A percentile compares a stretch with the other conserved stretches of the same genome.
phyloP scores from a whole-genome alignment of 2,329 filamentous ascomycete species.

The Fusarium fracticaudum region DNA sequence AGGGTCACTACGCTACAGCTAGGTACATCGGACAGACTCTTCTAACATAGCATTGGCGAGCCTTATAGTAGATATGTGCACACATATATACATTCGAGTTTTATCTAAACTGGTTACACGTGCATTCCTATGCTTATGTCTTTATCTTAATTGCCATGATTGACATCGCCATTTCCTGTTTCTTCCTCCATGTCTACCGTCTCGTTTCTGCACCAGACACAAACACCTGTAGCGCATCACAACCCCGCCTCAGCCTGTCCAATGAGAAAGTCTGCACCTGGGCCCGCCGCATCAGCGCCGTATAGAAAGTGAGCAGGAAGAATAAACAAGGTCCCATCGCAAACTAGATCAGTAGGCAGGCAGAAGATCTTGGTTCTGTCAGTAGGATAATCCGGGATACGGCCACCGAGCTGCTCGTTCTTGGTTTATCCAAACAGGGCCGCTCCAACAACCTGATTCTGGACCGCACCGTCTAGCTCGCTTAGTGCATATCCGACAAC shows the following conservation, averaged over 20 bases:
- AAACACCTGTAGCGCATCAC: accelerated
- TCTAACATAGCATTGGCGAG: background rate
- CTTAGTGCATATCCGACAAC: background rate
- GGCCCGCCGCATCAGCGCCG: background rate
- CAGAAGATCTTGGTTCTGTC: slow-evolving; percentile 3
- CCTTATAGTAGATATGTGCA: no score
- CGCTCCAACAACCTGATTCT: background rate
- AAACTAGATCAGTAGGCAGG: background rate
- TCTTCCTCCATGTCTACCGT: accelerated
- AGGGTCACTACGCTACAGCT: background rate
- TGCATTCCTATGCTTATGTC: no score
- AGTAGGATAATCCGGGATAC: background rate
- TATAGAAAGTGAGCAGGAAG: background rate
- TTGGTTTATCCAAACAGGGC: slow-evolving; percentile 2
- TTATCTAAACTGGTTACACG: no score
- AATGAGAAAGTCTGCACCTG: background rate
- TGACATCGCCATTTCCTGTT: no score
- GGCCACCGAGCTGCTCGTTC: background rate
- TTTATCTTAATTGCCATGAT: no score
- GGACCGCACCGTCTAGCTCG: background rate
- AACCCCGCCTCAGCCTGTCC: background rate
- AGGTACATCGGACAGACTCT: background rate
- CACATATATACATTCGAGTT: no score
- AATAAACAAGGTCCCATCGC: background rate
- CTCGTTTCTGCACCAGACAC: background rate